Percentiles rank a stretch among this genome's conserved stretches.
Evolutionary conservation across 176 grass and related monocot species (phyloP).

Genomic region (Typha latifolia): DNA sequence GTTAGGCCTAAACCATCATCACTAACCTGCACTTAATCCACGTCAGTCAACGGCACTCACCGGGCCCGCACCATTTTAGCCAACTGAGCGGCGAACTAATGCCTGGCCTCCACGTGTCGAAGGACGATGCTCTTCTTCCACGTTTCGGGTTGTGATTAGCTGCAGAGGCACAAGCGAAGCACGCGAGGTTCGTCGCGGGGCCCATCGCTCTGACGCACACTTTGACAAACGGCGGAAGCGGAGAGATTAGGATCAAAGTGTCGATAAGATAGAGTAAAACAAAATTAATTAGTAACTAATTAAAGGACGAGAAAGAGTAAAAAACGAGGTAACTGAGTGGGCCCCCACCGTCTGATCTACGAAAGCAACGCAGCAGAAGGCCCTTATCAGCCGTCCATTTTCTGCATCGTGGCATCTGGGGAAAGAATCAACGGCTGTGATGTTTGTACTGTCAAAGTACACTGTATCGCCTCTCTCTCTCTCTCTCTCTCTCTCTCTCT

Average conservation of each 20-base stretch:
- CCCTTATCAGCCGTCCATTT: not conserved
- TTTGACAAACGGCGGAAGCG: conserved; percentile 14
- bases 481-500: too few relatives aligned
- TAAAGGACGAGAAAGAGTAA: not conserved
- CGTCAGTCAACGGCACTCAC: not conserved
- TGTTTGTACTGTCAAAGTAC: not conserved
- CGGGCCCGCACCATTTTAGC: conserved; percentile 12
- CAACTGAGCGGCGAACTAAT: conserved; percentile 1
- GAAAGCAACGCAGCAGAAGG: not conserved
- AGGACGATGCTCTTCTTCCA: not conserved
- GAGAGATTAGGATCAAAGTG: conserved; percentile 5
- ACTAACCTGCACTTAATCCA: conserved; percentile 5
- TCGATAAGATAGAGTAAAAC: not conserved
- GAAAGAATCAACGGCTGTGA: not conserved
- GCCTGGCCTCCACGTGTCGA: not conserved
- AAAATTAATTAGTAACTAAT: not conserved
- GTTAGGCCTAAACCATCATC: not conserved
- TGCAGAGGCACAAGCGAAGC: not conserved
- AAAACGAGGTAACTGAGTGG: conserved; percentile 19
- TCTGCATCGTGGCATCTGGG: not conserved
- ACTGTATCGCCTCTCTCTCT: not conserved
- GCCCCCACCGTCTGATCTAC: conserved; percentile 13
- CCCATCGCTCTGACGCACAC: conserved; percentile 12
- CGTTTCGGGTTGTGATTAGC: conserved; percentile 14
- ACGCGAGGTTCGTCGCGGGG: not conserved